phyloP scores from a whole-genome alignment of 257 asterid genomes.

The Dorcoceras hygrometricum region DNA sequence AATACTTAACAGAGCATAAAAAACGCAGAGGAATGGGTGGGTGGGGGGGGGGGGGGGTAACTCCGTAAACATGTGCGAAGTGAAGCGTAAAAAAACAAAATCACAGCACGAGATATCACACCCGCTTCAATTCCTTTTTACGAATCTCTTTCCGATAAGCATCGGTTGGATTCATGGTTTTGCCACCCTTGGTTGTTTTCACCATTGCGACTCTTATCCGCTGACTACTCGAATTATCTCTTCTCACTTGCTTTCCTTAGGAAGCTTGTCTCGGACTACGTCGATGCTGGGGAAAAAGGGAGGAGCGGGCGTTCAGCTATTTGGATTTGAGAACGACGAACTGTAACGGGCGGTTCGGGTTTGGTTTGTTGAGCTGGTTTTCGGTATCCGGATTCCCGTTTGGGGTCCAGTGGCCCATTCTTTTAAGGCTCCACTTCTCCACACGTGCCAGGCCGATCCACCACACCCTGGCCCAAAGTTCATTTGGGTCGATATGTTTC shows the following conservation, averaged over 20 bases:
- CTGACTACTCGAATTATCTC: neutral
- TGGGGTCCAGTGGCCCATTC: neutral
- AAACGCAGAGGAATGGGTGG: neutral
- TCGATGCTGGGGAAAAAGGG: neutral
- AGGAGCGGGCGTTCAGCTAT: neutral
- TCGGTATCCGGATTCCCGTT: neutral
- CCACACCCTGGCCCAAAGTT: too few relatives aligned
- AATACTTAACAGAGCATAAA: neutral
- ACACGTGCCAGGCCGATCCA: too few relatives aligned
- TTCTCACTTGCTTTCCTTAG: neutral
- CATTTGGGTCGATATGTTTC: too few relatives aligned
- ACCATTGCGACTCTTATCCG: slow-evolving; percentile 42
- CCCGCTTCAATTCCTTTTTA: slow-evolving; percentile 89
- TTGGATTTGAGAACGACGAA: neutral
- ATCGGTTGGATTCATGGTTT: slow-evolving; percentile 99
- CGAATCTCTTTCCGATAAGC: slow-evolving; percentile 93
- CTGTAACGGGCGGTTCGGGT: neutral
- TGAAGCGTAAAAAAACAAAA: neutral
- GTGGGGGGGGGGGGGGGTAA: too few relatives aligned
- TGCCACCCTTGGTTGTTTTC: slow-evolving; percentile 99
- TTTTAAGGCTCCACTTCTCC: neutral
- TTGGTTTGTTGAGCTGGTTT: neutral
- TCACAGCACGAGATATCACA: slow-evolving; percentile 30
- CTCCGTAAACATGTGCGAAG: neutral
- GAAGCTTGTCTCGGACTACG: neutral